Percentiles rank a stretch among this genome's conserved stretches.
Evolutionary conservation across 2,329 filamentous ascomycete genomes (phyloP).

Genomic region (Xylariaceae sp.): DNA sequence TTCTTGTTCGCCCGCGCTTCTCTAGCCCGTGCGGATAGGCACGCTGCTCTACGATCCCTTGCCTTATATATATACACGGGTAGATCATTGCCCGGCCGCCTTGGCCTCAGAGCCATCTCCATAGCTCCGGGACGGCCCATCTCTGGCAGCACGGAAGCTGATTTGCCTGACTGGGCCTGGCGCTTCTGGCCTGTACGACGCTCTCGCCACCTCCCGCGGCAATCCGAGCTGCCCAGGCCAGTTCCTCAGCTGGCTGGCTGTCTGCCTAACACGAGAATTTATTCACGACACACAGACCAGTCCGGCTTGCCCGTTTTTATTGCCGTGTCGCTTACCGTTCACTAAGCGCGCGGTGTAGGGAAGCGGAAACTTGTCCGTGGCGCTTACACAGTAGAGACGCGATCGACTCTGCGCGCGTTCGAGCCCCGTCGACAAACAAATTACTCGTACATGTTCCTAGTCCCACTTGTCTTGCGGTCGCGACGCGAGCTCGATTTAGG

Average conservation of each 20-base stretch:
- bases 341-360: constrained; percentile 21
- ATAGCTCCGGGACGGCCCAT: constrained; percentile 10
- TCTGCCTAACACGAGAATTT: constrained; percentile 12
- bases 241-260: constrained; percentile 11
- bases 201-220: constrained; percentile 11
- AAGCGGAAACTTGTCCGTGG: constrained; percentile 10
- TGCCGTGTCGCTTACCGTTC: constrained; percentile 14
- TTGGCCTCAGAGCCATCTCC: constrained; percentile 11
- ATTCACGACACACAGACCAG: constrained; percentile 3
- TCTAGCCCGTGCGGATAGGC: not conserved
- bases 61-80: not conserved
- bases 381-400: constrained; percentile 19
- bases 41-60: constrained; percentile 5
- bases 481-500: constrained; percentile 17
- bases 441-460: constrained; percentile 7
- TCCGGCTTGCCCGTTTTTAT: constrained; percentile 17
- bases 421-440: constrained; percentile 10
- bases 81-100: not conserved
- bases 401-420: constrained; percentile 16
- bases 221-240: constrained; percentile 15
- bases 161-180: constrained; percentile 16
- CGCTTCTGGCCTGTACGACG: constrained; percentile 17
- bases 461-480: constrained; percentile 17
- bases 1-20: not conserved
- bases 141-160: constrained; percentile 16